A percentile compares a stretch with the other conserved stretches of the same genome.
phyloP scores from a whole-genome alignment of 139 green algal species.

The Tetradesmus obliquus region DNA sequence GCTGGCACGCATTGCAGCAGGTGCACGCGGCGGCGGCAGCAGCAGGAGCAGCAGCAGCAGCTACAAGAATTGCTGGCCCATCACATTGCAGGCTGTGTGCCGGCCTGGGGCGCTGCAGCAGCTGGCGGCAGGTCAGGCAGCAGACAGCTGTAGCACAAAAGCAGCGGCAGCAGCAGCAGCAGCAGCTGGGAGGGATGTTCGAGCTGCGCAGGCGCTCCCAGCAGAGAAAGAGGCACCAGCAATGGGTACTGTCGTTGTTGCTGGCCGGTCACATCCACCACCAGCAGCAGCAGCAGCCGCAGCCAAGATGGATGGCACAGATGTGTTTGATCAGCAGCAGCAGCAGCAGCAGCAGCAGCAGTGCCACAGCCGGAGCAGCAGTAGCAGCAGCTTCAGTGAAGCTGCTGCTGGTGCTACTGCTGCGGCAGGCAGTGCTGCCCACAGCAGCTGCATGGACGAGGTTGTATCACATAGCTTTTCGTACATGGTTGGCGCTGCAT shows the following conservation, averaged over 20 bases:
- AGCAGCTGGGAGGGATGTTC: not conserved
- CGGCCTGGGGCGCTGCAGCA: not conserved
- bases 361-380: not conserved
- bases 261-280: not conserved
- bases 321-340: not conserved
- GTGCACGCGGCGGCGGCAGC: not conserved
- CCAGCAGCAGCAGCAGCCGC: constrained; percentile 8
- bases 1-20: constrained; percentile 15
- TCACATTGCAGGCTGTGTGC: not conserved
- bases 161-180: constrained; percentile 6
- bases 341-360: not conserved
- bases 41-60: not conserved
- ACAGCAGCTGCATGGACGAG: not conserved
- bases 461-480: not conserved
- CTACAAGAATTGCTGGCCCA: not conserved
- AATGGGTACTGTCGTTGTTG: not conserved
- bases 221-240: not conserved
- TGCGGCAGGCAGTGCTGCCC: not conserved
- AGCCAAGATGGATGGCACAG: not conserved
- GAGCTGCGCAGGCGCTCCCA: not conserved
- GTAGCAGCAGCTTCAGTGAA: not conserved
- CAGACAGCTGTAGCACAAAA: not conserved
- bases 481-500: not conserved
- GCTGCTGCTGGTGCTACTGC: not conserved
- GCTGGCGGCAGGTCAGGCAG: constrained; percentile 20